Base-by-base conservation (phyloP, 2,329 filamentous ascomycete species). In the Bipolaris sorokiniana region DNA sequence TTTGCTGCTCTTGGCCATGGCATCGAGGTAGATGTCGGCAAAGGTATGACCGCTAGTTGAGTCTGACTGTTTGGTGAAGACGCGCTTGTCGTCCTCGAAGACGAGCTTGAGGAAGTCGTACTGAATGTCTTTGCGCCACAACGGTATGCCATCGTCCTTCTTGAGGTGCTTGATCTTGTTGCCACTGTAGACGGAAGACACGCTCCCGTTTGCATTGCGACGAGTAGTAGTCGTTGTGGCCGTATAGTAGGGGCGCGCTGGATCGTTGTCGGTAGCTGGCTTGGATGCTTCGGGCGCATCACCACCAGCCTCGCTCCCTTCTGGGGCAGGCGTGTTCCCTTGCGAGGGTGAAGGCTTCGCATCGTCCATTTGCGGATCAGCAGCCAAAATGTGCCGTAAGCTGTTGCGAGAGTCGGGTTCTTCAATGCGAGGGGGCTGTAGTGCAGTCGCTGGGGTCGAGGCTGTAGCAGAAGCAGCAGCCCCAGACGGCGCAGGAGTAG, bases 1-100 rank as follows among this genome's bases (percentile, higher is more conserved):
- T 82, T 99, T 99, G 83, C 92, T 97, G 80, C 95, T 99, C 76
- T 92, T 87, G 3, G 95, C 92, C 94, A 99, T 98, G 59, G 95
- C 94, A 78, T 98, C 95, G 70, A 99, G 94, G 79, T 99, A 99
- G 59, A 99, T 86, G 76, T 98, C 93, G 59, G 95, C 93, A 76
- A 99, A 99, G 7, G 84, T 86, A 69, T 84, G 66, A 64, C 86
- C 90, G 70, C 90, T 88, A 70, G 89, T 88, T 55, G 85, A 85
- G 67, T 97, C 92, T 76, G 94, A 96, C 75, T 90, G 90, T 74
- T 96, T 96, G 72, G 92, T 96, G 76, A 99, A 99, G 72, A 92
- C 92, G 62, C 80, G 81, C 50, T 81, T 82, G 56, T 89, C 83
- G 71, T 95, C 85, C 71, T 93, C 88, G 74, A 96, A 95, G 62